Conservation (phyloP, 140 eudicot genomes). For the Bidens hawaiensis region DNA sequence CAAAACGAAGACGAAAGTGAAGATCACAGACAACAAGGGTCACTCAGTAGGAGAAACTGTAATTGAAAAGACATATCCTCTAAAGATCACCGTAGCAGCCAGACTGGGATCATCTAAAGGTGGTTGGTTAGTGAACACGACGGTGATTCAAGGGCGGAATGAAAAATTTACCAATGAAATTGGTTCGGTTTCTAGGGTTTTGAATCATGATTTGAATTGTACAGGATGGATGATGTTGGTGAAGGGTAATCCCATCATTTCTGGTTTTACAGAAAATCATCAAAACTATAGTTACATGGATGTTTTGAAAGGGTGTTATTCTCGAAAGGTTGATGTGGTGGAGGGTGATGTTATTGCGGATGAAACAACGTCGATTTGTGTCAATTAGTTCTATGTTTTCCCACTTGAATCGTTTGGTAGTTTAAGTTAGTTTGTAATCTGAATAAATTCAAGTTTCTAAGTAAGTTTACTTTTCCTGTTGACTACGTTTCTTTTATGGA, state of each 20-base stretch:
- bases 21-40: slow-evolving; percentile 10
- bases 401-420: background rate
- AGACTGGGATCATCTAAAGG: slow-evolving; percentile 5
- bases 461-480: background rate
- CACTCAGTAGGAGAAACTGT: background rate
- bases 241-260: slow-evolving; percentile 39
- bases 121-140: slow-evolving; percentile 31
- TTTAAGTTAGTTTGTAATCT: too few relatives aligned
- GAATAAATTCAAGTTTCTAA: background rate
- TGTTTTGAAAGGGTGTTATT: slow-evolving; percentile 42
- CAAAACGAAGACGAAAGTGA: slow-evolving; percentile 31
- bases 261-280: slow-evolving; percentile 40
- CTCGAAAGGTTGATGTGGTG: slow-evolving; percentile 35
- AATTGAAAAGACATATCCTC: slow-evolving; percentile 36
- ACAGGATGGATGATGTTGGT: slow-evolving; percentile 55
- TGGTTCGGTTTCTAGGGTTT: slow-evolving; percentile 6
- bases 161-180: slow-evolving; percentile 26
- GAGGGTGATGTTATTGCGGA: slow-evolving; percentile 36
- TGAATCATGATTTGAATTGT: slow-evolving; percentile 30
- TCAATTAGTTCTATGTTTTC: background rate
- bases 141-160: slow-evolving; percentile 26
- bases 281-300: slow-evolving; percentile 33
- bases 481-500: background rate
- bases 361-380: slow-evolving; percentile 6
- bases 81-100: slow-evolving; percentile 12